Base-by-base conservation (phyloP, 2,329 filamentous ascomycete genomes). In the Alternaria solani region DNA sequence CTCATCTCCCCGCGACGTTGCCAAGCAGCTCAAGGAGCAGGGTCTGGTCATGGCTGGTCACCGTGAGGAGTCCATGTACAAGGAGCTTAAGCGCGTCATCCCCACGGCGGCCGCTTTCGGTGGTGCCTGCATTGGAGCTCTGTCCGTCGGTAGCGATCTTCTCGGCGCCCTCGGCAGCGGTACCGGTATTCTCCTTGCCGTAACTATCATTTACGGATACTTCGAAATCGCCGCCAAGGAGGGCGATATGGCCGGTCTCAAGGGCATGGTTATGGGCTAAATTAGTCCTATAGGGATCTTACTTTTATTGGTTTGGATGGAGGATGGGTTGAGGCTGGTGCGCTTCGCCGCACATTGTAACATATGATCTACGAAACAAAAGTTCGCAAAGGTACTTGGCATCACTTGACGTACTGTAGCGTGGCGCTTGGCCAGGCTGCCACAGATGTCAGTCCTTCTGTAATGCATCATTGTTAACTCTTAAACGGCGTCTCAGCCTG, bases 1-100 rank as follows among this genome's bases (percentile, higher is more conserved):
- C 76, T 97, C 94, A 66, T 94, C 93, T 85, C 96, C 95, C 62
- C 92, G 95, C 77, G 95, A 99, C 78, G 96, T 99, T 70, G 95
- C 95, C 76, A 99, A 99, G 89, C 95, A 98, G 85, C 89, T 99
- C 81, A 99, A 99, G 89, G 96, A 99, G 78, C 95, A 99, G 84
- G 95, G 95, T 79, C 90, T 99, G 60, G 94, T 99, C 72, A 99
- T 99, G 96, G 94, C 95, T 76, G 95, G 95, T 78, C 95, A 99
- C 86, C 92, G 95, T 84, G 96, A 99, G 82, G 94, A 98, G 87
- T 96, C 92, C 86, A 99, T 99, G 95, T 99, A 99, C 89, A 96
- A 96, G 87, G 95, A 99, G 84, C 89, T 99, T 68, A 99, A 99
- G 91, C 91, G 95, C 77, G 95, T 99, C 75, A 99, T 99, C 69